Evolutionary conservation across 2,329 filamentous ascomycete species (phyloP), one percentile per base, ranked within the genome.

Genomic region (Fusarium torreyae): DNA sequence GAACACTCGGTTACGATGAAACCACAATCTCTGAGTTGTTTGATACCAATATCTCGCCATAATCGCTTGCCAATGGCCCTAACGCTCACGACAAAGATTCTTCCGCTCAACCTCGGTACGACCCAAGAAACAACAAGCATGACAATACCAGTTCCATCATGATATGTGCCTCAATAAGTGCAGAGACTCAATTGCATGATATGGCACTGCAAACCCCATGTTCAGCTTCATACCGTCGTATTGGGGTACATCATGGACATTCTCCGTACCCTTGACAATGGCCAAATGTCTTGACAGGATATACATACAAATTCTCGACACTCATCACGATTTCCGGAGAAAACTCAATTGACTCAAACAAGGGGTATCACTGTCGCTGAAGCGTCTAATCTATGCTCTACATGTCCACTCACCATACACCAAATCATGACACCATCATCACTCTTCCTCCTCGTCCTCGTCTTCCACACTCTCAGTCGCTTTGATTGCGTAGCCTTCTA

Each of bases 401-500:
- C 24, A 60, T 55, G 46, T 18, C 51, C 53, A 46, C 34, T 24
- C 50, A 48, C 34, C 54, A 51, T 24, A 40, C 34, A 53, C 44
- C 28, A 39, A 50, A 45, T 44, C 14, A 22, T 31, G 40, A 46
- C 52, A 36, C 48, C 52, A 26, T 63, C 61, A 61, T 64, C 65
- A 69, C 17, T 62, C 64, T 6, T 71, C 69, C 17, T 74, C 66
- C 17, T 70, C 73, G 1, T 68, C 69, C 6, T 82, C 81, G 13
- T 77, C 80, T 15, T 79, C 78, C 7, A 70, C 75, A 13, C 63
- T 76, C 57, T 77, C 77, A 6, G 76, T 78, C 28, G 73, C 64
- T 73, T 83, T 86, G 49, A 86, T 80, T 14, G 88, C 88, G 78
- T 91, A 92, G 54, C 88, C 86, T 66, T 91, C 88, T 8, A 91